These are phyloP conservation scores for Candida tibetensis DNA, from an alignment of 805 yeast species.

Conservation along the genomic window DNA sequence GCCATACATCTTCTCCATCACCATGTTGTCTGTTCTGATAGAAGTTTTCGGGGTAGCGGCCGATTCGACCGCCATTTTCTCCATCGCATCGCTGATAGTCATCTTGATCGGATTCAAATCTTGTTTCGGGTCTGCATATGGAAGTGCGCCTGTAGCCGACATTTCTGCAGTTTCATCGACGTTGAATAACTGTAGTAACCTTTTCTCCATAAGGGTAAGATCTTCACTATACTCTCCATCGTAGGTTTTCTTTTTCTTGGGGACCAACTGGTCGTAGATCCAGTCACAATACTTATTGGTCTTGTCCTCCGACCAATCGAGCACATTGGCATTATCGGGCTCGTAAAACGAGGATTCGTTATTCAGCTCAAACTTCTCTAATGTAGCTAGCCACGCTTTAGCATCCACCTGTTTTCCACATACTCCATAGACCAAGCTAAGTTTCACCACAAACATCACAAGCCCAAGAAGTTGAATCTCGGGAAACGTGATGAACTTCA, in stretches of 20 bases:
- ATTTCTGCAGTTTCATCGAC: conserved; percentile 11
- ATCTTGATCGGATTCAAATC: neutral
- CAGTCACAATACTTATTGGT: conserved; percentile 50
- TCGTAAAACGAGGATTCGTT: conserved; percentile 14
- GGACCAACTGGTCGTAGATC: conserved; percentile 38
- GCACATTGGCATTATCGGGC: conserved; percentile 26
- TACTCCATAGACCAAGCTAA: conserved; percentile 26
- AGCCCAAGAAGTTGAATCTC: conserved; percentile 36
- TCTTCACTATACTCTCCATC: conserved; percentile 12
- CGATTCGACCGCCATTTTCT: neutral
- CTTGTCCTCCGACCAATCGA: conserved; percentile 48
- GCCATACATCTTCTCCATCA: neutral
- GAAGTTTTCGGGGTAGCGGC: neutral
- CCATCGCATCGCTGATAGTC: neutral
- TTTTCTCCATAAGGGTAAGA: conserved; percentile 27
- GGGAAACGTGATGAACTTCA: conserved; percentile 22
- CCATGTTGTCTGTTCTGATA: neutral
- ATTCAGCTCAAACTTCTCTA: conserved; percentile 16
- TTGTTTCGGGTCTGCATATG: neutral
- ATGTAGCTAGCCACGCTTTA: conserved; percentile 18
- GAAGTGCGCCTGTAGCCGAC: neutral
- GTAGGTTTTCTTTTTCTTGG: conserved; percentile 16
- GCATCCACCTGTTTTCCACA: conserved; percentile 11
- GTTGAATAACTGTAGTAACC: conserved; percentile 32
- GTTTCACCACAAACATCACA: conserved; percentile 28